A percentile compares a stretch with the other conserved stretches of the same genome.
Conservation (phyloP, 2,329 filamentous ascomycete species). For the Cladosporium colombiae region DNA sequence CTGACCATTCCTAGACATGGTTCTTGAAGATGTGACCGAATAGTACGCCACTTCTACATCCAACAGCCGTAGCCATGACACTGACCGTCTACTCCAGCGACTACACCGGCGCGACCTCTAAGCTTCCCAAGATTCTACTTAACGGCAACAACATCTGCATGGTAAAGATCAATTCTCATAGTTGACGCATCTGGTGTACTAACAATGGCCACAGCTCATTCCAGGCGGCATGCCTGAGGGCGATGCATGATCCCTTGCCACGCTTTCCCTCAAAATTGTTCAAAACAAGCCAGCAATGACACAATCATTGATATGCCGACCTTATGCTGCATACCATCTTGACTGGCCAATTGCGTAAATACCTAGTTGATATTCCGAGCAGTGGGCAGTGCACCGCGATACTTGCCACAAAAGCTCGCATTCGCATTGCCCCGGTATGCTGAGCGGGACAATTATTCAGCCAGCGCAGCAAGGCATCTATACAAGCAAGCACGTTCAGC, state of each 20-base stretch:
- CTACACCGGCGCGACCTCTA: constrained; percentile 82
- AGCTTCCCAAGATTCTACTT: constrained; percentile 89
- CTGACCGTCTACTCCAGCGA: constrained; percentile 60
- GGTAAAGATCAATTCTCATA: constrained; percentile 56
- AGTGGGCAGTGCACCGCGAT: background rate
- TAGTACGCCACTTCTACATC: constrained; percentile 61
- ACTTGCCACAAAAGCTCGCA: constrained; percentile 7
- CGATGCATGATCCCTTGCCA: constrained; percentile 18
- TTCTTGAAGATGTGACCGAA: constrained; percentile 94
- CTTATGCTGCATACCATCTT: background rate
- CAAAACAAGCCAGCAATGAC: background rate
- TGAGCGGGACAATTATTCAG: constrained; percentile 1
- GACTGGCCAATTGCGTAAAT: background rate
- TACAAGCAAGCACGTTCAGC: background rate
- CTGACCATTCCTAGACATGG: constrained; percentile 75
- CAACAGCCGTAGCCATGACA: background rate
- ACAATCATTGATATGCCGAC: background rate
- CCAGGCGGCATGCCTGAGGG: constrained; percentile 29
- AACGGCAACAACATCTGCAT: constrained; percentile 99
- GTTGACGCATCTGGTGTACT: background rate
- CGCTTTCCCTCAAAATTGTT: background rate
- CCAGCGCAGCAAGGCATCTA: background rate
- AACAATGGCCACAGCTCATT: constrained; percentile 25
- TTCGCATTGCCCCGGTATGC: constrained; percentile 4
- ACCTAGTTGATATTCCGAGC: background rate